Percentiles rank a stretch among this genome's conserved stretches.
These are phyloP conservation scores for Boletus patriciae DNA, from an alignment of 768 basidiomycete genomes.

Conservation along the genomic window DNA sequence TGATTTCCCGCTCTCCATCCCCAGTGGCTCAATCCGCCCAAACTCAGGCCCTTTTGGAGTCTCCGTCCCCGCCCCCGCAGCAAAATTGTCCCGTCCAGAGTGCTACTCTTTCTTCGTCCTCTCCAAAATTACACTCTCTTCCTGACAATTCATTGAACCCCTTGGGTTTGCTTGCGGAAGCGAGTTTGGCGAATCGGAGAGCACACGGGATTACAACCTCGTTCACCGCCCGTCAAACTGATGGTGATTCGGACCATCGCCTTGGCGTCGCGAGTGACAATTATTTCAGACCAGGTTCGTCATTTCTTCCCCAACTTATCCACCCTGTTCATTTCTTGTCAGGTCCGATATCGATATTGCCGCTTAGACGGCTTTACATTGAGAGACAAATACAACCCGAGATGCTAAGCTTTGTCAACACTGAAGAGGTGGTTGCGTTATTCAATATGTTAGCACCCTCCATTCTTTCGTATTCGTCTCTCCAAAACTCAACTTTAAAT, in stretches of 20 bases:
- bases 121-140: slow-evolving; percentile 85
- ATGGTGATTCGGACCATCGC: slow-evolving; percentile 44
- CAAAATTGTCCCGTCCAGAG: slow-evolving; percentile 29
- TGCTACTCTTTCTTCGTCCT: slow-evolving; percentile 40
- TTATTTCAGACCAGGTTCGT: slow-evolving; percentile 88
- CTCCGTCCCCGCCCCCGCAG: slow-evolving; percentile 50
- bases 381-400: slow-evolving; percentile 91
- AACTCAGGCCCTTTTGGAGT: slow-evolving; percentile 58
- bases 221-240: slow-evolving; percentile 39
- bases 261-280: slow-evolving; percentile 82
- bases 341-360: slow-evolving; percentile 89
- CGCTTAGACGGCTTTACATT: slow-evolving; percentile 78
- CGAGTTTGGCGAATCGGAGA: slow-evolving; percentile 73
- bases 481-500: slow-evolving; percentile 3
- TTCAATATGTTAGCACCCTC: slow-evolving; percentile 78
- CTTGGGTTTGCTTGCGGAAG: slow-evolving; percentile 88
- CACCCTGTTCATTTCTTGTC: slow-evolving; percentile 7
- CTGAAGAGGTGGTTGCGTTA: slow-evolving; percentile 87
- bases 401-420: slow-evolving; percentile 84
- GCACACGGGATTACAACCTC: slow-evolving; percentile 49
- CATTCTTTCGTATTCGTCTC: neutral
- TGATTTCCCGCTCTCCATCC: slow-evolving; percentile 81
- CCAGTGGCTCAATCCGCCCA: slow-evolving; percentile 52
- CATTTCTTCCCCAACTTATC: neutral
- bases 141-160: slow-evolving; percentile 94